These are phyloP conservation scores for Daphne laureola DNA, from an alignment of 441 rosid species.

Conservation along the genomic window DNA sequence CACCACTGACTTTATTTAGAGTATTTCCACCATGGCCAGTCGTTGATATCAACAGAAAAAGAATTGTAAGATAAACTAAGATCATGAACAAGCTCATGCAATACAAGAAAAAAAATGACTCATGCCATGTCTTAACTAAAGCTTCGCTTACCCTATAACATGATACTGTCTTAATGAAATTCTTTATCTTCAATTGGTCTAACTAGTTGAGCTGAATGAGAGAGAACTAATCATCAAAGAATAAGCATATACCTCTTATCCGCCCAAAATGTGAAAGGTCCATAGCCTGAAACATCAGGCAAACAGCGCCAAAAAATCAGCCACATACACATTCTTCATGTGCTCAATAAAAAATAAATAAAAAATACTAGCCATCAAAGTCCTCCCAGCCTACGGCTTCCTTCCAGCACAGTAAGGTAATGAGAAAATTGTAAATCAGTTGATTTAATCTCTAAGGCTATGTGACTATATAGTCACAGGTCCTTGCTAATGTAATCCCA, in stretches of 20 bases:
- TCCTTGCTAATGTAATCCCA: no score
- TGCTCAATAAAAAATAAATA: background rate
- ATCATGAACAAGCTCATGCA: background rate
- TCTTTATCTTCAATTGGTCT: no score
- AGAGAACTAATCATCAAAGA: background rate
- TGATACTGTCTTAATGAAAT: no score
- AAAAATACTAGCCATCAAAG: background rate
- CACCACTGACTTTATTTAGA: constrained; percentile 72
- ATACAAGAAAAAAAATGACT: background rate
- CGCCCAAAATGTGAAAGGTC: constrained; percentile 83
- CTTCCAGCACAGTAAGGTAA: no score
- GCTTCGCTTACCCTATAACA: no score
- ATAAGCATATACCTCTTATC: constrained; percentile 50
- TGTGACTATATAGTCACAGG: no score
- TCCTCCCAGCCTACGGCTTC: background rate
- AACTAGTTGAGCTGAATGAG: no score
- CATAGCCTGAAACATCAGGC: constrained; percentile 38
- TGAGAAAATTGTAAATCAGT: no score
- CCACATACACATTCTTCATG: background rate
- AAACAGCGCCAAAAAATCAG: constrained; percentile 1
- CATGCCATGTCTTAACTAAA: no score
- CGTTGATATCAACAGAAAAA: no score
- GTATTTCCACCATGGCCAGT: background rate
- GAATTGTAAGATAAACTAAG: no score
- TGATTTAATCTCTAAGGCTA: no score